Conservation (phyloP, 371 early-diverging fungal genomes). For the Mucor sp. region DNA sequence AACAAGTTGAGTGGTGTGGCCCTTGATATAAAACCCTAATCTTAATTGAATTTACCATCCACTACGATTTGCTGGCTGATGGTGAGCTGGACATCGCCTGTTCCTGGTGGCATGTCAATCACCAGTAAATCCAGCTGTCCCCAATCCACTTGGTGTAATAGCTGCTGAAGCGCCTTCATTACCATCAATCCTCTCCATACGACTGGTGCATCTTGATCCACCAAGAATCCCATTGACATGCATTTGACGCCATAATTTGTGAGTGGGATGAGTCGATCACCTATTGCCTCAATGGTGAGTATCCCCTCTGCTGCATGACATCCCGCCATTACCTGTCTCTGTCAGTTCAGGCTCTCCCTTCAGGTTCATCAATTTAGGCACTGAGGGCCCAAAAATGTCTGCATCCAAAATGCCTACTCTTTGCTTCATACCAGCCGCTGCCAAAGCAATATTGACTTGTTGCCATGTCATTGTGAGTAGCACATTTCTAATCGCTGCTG, state of each 20-base stretch:
- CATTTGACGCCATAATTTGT: slow-evolving; percentile 83
- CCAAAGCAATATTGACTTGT: slow-evolving; percentile 79
- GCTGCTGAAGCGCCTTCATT: slow-evolving; percentile 91
- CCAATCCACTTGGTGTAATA: slow-evolving; percentile 88
- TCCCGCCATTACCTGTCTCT: slow-evolving; percentile 44
- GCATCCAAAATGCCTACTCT: slow-evolving; percentile 87
- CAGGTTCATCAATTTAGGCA: slow-evolving; percentile 86
- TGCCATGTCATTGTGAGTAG: neutral
- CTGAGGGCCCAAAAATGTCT: slow-evolving; percentile 90
- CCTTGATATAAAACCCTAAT: neutral
- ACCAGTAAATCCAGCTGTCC: slow-evolving; percentile 75
- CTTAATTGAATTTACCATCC: slow-evolving; percentile 50
- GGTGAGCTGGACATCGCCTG: slow-evolving; percentile 88
- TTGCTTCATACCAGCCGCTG: slow-evolving; percentile 62
- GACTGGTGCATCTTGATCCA: slow-evolving; percentile 76
- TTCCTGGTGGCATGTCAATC: slow-evolving; percentile 94
- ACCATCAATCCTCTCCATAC: slow-evolving; percentile 96
- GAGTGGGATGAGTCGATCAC: slow-evolving; percentile 68
- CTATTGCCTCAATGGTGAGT: slow-evolving; percentile 21
- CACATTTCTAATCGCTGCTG: neutral
- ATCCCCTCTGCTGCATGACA: neutral
- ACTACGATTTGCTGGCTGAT: slow-evolving; percentile 81
- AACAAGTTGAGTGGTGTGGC: neutral
- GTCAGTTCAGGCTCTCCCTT: slow-evolving; percentile 70
- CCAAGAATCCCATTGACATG: slow-evolving; percentile 93